phyloP scores from a whole-genome alignment of 805 yeast genomes.

The Lipomyces sp. region DNA sequence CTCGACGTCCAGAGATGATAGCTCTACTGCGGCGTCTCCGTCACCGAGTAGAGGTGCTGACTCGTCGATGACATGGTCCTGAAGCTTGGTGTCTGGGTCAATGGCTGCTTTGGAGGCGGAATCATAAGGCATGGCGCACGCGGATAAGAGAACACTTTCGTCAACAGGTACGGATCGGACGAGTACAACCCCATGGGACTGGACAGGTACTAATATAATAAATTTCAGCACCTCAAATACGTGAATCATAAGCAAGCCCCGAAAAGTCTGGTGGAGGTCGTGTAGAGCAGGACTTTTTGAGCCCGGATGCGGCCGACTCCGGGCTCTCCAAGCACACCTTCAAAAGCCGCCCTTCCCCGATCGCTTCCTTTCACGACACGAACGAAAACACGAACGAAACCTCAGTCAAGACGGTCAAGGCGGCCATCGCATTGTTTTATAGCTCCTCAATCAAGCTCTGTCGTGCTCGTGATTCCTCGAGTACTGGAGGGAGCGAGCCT shows the following conservation, averaged over 20 bases:
- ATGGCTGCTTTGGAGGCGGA: background rate
- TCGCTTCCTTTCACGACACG: background rate
- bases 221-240: background rate
- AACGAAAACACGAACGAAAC: background rate
- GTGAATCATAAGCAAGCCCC: background rate
- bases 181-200: background rate
- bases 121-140: background rate
- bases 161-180: too few species aligned
- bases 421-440: too few species aligned
- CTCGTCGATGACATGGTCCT: slow-evolving; percentile 4
- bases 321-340: too few species aligned
- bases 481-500: too few species aligned
- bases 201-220: background rate
- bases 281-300: background rate
- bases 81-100: background rate
- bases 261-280: background rate
- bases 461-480: too few species aligned
- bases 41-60: background rate
- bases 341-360: too few species aligned
- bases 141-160: too few species aligned
- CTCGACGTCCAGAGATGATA: slow-evolving; percentile 2
- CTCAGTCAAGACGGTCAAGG: background rate
- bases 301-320: too few species aligned
- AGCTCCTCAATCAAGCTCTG: too few species aligned
- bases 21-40: slow-evolving; percentile 2